These are phyloP conservation scores for Leavenworthia alabamica DNA, from an alignment of 345 rosid species.

Conservation along the genomic window DNA sequence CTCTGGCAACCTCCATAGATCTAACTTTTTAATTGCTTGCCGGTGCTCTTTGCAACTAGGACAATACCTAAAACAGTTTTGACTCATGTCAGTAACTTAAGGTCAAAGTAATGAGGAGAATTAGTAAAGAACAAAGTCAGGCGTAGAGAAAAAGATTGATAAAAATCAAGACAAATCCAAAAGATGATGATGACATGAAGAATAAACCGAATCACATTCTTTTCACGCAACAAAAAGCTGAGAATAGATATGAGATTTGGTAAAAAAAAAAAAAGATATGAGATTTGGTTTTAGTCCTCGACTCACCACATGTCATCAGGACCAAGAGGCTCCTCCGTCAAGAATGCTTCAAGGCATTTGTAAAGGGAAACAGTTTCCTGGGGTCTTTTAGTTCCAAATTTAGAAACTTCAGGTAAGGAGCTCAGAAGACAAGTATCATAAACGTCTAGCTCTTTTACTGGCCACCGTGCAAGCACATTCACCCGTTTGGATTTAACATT, in stretches of 20 bases:
- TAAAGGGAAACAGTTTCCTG: constrained; percentile 78
- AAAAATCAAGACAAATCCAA: not conserved
- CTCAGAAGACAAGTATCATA: constrained; percentile 52
- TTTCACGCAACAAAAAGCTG: not conserved
- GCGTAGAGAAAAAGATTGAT: not conserved
- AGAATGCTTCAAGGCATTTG: constrained; percentile 94
- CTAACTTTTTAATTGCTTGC: constrained; percentile 91
- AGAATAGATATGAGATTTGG: not conserved
- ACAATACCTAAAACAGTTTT: constrained; percentile 82
- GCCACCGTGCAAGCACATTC: constrained; percentile 72
- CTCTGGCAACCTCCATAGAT: constrained; percentile 96
- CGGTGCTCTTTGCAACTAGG: constrained; percentile 82
- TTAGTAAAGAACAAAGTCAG: not conserved
- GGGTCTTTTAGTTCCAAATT: constrained; percentile 66
- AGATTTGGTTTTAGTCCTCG: constrained; percentile 1
- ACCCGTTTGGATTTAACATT: constrained; percentile 38
- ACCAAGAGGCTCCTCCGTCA: constrained; percentile 96
- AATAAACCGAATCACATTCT: too few relatives aligned
- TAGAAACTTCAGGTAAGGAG: constrained; percentile 68
- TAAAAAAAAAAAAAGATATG: too few relatives aligned
- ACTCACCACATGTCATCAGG: constrained; percentile 99
- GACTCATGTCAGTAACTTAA: too few relatives aligned
- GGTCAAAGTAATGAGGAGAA: too few relatives aligned
- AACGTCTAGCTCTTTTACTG: constrained; percentile 50
- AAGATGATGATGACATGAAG: not conserved